phyloP scores from a whole-genome alignment of 352 stramenopile species.

The Pythium folliculosum region DNA sequence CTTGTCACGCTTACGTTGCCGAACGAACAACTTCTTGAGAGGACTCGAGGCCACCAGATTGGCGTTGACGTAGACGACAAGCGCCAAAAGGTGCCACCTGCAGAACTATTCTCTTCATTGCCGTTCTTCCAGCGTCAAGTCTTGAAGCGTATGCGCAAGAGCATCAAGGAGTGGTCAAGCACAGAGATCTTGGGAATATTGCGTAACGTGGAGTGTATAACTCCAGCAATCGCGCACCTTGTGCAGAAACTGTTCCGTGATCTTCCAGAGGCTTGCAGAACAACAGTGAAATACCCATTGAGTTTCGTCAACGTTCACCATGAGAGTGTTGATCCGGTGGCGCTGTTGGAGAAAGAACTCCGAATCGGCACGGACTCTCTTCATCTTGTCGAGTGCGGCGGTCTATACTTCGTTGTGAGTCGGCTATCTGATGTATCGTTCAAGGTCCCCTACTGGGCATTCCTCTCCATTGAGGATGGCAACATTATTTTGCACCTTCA shows the following conservation, averaged over 20 bases:
- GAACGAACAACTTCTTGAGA: constrained; percentile 67
- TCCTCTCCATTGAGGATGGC: constrained; percentile 60
- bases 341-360: constrained; percentile 70
- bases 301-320: constrained; percentile 68
- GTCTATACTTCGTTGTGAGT: constrained; percentile 69
- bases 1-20: constrained; percentile 78
- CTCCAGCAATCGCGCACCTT: constrained; percentile 59
- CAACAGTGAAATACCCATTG: constrained; percentile 68
- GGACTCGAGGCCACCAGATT: constrained; percentile 38
- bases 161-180: constrained; percentile 86
- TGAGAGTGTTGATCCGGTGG: constrained; percentile 56
- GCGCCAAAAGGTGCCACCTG: constrained; percentile 32
- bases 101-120: constrained; percentile 58
- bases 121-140: constrained; percentile 79
- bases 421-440: constrained; percentile 16
- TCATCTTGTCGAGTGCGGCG: constrained; percentile 55
- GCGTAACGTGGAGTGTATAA: constrained; percentile 61
- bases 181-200: constrained; percentile 83
- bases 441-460: constrained; percentile 82
- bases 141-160: constrained; percentile 58
- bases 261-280: constrained; percentile 55
- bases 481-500: constrained; percentile 62
- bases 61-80: constrained; percentile 61
- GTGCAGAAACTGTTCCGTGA: constrained; percentile 78
- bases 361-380: constrained; percentile 38